phyloP scores from a whole-genome alignment of 1,139 yeast genomes.

The Saccharomyces hybrid region DNA sequence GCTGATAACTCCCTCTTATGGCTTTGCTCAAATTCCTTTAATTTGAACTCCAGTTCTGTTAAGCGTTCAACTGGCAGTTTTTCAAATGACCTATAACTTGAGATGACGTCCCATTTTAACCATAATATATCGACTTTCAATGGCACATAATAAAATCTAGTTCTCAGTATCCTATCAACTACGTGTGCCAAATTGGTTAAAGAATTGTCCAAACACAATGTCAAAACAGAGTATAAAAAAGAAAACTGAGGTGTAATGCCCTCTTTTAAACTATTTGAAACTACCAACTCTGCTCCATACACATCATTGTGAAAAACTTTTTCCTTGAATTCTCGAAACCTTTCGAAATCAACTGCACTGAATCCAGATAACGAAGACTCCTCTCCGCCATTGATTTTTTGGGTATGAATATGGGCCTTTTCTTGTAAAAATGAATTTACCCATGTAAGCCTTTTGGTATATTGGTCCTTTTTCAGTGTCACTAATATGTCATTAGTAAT shows the following conservation, averaged over 20 bases:
- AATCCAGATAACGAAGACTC: neutral
- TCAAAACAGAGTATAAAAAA: slow-evolving; percentile 18
- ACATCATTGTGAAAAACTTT: slow-evolving; percentile 9
- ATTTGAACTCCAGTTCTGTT: slow-evolving; percentile 1
- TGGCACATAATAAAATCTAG: slow-evolving; percentile 15
- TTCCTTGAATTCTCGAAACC: slow-evolving; percentile 1
- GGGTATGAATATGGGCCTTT: slow-evolving; percentile 3
- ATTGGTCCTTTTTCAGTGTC: slow-evolving; percentile 11
- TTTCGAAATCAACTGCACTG: neutral
- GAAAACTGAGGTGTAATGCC: slow-evolving; percentile 21
- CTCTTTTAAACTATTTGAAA: slow-evolving; percentile 16
- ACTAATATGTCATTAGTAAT: slow-evolving; percentile 18
- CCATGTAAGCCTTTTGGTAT: slow-evolving; percentile 11
- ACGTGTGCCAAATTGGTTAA: slow-evolving; percentile 13
- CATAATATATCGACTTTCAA: slow-evolving; percentile 20
- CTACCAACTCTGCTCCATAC: slow-evolving; percentile 10
- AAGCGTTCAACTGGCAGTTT: neutral
- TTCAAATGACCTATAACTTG: slow-evolving; percentile 2
- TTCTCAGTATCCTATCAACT: slow-evolving; percentile 16
- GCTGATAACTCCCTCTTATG: slow-evolving; percentile 5
- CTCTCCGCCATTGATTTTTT: slow-evolving; percentile 3
- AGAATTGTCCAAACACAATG: slow-evolving; percentile 13
- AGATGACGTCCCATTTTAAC: slow-evolving; percentile 13
- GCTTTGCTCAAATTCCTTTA: slow-evolving; percentile 11
- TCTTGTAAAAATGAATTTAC: slow-evolving; percentile 5